phyloP scores from a whole-genome alignment of 2,329 filamentous ascomycete genomes.

The Delphinella strobiligena region DNA sequence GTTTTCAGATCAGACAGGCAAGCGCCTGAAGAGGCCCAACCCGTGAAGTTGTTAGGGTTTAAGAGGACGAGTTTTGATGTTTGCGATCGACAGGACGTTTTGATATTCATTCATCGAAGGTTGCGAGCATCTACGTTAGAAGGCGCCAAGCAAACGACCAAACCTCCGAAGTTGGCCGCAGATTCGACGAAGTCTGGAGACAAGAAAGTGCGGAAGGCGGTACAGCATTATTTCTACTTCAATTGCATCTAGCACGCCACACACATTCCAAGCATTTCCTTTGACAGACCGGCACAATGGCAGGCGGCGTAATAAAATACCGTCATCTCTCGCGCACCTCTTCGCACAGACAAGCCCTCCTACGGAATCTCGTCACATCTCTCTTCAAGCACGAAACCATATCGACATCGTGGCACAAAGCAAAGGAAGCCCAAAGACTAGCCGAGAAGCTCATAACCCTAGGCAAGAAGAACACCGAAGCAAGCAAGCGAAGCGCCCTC shows the following conservation, averaged over 20 bases:
- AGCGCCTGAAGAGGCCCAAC: background rate
- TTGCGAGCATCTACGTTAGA: background rate
- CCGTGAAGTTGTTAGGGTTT: no score
- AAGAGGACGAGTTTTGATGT: no score
- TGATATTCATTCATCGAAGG: no score
- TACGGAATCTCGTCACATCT: conserved; percentile 91
- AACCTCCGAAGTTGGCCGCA: background rate
- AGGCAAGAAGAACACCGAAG: conserved; percentile 85
- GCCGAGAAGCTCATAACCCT: conserved; percentile 91
- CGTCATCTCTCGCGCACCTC: conserved; percentile 78
- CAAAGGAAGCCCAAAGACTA: conserved; percentile 87
- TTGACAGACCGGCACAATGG: conserved; percentile 45
- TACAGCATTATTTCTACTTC: no score
- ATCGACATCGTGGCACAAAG: conserved; percentile 89
- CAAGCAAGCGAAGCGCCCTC: conserved; percentile 61
- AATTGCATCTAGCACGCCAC: no score
- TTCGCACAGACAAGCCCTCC: conserved; percentile 77
- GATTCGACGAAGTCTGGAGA: background rate
- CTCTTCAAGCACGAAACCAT: conserved; percentile 90
- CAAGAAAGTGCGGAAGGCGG: no score
- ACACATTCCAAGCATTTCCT: background rate
- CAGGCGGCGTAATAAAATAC: conserved; percentile 76
- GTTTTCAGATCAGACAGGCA: background rate
- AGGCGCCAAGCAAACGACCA: no score
- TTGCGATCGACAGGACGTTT: no score